phyloP scores from a whole-genome alignment of 1,284 basidiomycete genomes.

The Apiotrichum gamsii region DNA sequence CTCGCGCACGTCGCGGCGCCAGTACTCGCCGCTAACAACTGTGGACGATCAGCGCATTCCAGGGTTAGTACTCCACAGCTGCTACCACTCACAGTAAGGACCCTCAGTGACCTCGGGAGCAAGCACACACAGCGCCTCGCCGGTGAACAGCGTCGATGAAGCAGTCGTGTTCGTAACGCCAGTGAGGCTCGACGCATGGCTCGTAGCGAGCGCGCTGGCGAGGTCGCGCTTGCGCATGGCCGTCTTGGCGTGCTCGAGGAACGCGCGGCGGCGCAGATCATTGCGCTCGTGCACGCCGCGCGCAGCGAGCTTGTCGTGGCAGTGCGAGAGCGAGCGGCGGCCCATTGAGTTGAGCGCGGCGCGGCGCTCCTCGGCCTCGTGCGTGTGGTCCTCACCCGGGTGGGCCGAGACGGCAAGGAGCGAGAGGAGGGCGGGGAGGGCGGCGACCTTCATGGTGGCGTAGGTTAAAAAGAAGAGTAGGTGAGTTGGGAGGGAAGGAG shows the following conservation, averaged over 20 bases:
- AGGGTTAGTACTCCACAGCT: too few species aligned
- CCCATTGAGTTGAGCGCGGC: conserved; percentile 3
- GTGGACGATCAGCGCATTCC: too few species aligned
- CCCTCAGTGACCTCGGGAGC: conserved; percentile 21
- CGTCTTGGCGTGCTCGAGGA: not conserved
- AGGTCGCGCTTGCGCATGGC: not conserved
- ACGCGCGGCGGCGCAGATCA: not conserved
- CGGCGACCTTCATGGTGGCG: not conserved
- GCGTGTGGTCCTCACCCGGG: conserved; percentile 11
- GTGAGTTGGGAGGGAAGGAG: too few species aligned
- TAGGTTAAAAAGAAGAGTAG: not conserved
- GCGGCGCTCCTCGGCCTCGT: conserved; percentile 7
- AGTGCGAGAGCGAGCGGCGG: conserved; percentile 11
- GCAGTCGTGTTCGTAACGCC: conserved; percentile 11
- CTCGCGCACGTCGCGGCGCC: conserved; percentile 54
- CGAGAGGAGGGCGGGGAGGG: not conserved
- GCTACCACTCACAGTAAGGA: conserved; percentile 14
- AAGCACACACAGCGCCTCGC: conserved; percentile 14
- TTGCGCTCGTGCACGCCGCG: conserved; percentile 9
- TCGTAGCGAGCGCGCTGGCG: conserved; percentile 2
- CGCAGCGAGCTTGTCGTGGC: conserved; percentile 2
- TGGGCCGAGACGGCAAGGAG: conserved; percentile 2
- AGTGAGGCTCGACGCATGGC: conserved; percentile 13
- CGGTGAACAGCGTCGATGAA: conserved; percentile 9
- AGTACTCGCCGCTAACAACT: conserved; percentile 24